These are phyloP conservation scores for Aspergillus diversus DNA, from an alignment of 495 filamentous ascomycete species.

Conservation along the genomic window DNA sequence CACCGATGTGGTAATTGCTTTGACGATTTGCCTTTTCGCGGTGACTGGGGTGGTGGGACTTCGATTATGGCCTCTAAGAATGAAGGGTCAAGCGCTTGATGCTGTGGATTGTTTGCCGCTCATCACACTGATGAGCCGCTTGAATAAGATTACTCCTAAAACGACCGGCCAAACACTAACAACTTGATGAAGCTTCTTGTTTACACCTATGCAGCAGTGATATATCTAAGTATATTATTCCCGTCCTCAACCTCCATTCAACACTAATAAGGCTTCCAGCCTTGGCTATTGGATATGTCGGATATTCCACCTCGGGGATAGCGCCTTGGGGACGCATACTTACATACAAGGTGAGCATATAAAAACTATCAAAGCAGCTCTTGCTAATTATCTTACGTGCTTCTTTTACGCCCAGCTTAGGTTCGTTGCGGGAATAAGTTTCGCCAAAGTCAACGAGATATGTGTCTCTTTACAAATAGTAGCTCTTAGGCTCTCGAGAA, in stretches of 20 bases:
- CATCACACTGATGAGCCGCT: slow-evolving; percentile 1
- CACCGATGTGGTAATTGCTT: slow-evolving; percentile 5
- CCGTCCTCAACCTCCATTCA: not conserved
- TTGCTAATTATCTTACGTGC: not conserved
- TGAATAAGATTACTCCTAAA: not conserved
- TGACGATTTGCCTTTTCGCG: slow-evolving; percentile 14
- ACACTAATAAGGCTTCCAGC: slow-evolving; percentile 1
- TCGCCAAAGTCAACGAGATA: slow-evolving; percentile 9
- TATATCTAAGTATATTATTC: slow-evolving; percentile 6
- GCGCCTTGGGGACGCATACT: slow-evolving; percentile 7
- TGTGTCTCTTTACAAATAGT: not conserved
- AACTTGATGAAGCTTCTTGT: slow-evolving; percentile 2
- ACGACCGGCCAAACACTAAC: not conserved
- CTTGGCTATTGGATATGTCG: slow-evolving; percentile 10
- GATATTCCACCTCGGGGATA: slow-evolving; percentile 2
- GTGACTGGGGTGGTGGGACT: slow-evolving; percentile 10
- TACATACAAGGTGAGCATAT: slow-evolving; percentile 8
- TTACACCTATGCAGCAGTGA: slow-evolving; percentile 10
- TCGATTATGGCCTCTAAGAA: slow-evolving; percentile 2
- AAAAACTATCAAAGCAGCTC: not conserved
- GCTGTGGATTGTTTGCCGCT: not conserved
- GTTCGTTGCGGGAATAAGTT: slow-evolving; percentile 4
- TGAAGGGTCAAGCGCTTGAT: not conserved
- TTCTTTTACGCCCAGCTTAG: slow-evolving; percentile 7
- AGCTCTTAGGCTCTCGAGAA: not conserved